These are phyloP conservation scores for Gonapodya prolifera DNA, from an alignment of 192 early-diverging fungal species.

Conservation along the genomic window DNA sequence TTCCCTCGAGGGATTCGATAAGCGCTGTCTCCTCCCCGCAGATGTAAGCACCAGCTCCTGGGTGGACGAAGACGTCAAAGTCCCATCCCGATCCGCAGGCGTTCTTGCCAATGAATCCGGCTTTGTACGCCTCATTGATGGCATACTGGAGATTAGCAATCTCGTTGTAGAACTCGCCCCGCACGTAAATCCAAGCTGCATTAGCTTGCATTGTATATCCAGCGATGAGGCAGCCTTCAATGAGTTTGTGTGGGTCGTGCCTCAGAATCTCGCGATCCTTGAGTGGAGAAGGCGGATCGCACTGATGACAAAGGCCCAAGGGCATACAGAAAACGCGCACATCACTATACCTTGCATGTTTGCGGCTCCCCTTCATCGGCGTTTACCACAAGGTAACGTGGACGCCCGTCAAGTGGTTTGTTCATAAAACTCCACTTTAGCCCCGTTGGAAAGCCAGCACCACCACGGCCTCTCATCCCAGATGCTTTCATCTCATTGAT, in stretches of 20 bases:
- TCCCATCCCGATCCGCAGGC: constrained; percentile 92
- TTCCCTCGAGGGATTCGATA: constrained; percentile 79
- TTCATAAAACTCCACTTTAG: constrained; percentile 99
- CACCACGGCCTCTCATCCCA: constrained; percentile 86
- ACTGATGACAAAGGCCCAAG: not conserved
- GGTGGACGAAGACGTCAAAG: constrained; percentile 95
- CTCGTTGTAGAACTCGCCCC: constrained; percentile 95
- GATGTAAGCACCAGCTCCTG: constrained; percentile 94
- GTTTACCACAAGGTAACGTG: constrained; percentile 93
- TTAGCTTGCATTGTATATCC: constrained; percentile 94
- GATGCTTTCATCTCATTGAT: constrained; percentile 94
- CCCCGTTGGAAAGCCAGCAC: constrained; percentile 95
- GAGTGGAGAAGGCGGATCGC: not conserved
- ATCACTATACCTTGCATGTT: constrained; percentile 74
- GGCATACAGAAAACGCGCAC: not conserved
- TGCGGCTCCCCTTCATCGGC: constrained; percentile 98
- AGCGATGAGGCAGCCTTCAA: constrained; percentile 93
- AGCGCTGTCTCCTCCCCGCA: constrained; percentile 92
- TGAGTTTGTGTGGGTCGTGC: constrained; percentile 77
- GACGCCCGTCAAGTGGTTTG: constrained; percentile 62
- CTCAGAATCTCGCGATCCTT: constrained; percentile 3
- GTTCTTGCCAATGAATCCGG: constrained; percentile 96
- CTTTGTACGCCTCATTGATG: constrained; percentile 95
- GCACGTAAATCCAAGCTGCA: constrained; percentile 96
- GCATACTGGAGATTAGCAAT: constrained; percentile 83